Evolutionary conservation across 768 basidiomycete genomes (phyloP), one percentile per base, ranked within the genome.

Genomic region (Pleurotus eryngii): DNA sequence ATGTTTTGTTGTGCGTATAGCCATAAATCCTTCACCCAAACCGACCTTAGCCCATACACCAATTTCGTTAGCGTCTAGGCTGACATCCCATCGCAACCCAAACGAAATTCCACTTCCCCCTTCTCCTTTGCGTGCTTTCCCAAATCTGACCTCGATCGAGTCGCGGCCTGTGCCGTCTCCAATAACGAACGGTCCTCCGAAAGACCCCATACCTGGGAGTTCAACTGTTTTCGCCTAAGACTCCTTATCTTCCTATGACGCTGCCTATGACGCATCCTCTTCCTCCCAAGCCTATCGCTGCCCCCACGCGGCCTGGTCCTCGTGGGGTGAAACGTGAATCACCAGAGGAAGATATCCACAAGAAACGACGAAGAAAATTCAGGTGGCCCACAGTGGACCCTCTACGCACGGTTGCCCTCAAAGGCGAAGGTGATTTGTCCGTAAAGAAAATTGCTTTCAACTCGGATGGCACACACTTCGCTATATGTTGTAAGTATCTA

Each of bases 401-500:
- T 8, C 70, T 72, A 54, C 66, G 74, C 50, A 68, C 74, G 1
- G 69, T 67, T 1, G 63, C 57, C 7, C 62, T 87, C 46, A 71
- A 74, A 59, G 80, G 81, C 30, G 77, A 80, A 20, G 76, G 76
- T 2, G 75, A 78, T 53, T 65, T 79, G 17, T 76, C 76, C 27
- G 70, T 89, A 37, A 70, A 70, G 38, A 72, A 66, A 26, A 77
- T 89, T 26, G 63, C 75, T 30, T 80, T 86, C 59, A 82, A 74
- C 60, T 72, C 75, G 20, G 80, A 83, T 59, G 86, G 86, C 22
- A 72, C 70, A 37, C 74, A 72, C 49, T 76, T 89, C 62, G 87
- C 85, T 5, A 67, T 86, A 55, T 75, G 72, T 60, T 87, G 87
- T 82, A 61, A 66, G 84, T 76, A 7, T 18, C 56, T 24, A 20